Conservation (phyloP, 2,329 filamentous ascomycete genomes). For the Didymellaceae sp. region DNA sequence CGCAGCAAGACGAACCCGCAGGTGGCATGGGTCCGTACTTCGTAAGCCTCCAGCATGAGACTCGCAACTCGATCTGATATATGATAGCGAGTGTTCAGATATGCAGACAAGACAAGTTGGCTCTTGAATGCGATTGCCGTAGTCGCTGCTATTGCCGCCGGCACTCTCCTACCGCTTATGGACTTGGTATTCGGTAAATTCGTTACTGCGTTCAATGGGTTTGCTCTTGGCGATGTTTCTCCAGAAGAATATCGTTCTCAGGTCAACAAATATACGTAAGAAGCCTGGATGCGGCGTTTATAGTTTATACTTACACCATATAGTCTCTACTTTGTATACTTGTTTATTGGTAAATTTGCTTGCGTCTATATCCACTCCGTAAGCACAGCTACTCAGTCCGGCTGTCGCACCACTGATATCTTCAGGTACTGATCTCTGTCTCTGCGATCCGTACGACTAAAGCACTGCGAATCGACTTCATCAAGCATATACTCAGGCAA, state of each 20-base stretch:
- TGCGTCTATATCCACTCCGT: conserved; percentile 61
- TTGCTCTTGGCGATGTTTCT: conserved; percentile 40
- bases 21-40: conserved; percentile 33
- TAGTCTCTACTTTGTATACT: conserved; percentile 71
- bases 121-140: conserved; percentile 39
- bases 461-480: conserved; percentile 64
- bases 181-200: conserved; percentile 61
- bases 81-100: conserved; percentile 44
- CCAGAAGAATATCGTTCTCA: conserved; percentile 49
- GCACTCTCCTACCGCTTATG: conserved; percentile 57
- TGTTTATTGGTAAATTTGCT: conserved; percentile 71
- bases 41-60: conserved; percentile 20
- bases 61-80: conserved; percentile 12
- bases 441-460: conserved; percentile 60
- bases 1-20: conserved; percentile 19
- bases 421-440: conserved; percentile 53
- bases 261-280: conserved; percentile 46
- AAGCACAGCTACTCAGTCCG: neutral
- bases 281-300: too few species aligned
- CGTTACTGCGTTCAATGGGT: conserved; percentile 55
- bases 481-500: conserved; percentile 64
- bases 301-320: neutral
- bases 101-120: conserved; percentile 44
- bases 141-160: conserved; percentile 52
- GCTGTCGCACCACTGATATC: conserved; percentile 12